These are phyloP conservation scores for Dipodascus geniculatus DNA, from an alignment of 805 yeast genomes.

Conservation along the genomic window DNA sequence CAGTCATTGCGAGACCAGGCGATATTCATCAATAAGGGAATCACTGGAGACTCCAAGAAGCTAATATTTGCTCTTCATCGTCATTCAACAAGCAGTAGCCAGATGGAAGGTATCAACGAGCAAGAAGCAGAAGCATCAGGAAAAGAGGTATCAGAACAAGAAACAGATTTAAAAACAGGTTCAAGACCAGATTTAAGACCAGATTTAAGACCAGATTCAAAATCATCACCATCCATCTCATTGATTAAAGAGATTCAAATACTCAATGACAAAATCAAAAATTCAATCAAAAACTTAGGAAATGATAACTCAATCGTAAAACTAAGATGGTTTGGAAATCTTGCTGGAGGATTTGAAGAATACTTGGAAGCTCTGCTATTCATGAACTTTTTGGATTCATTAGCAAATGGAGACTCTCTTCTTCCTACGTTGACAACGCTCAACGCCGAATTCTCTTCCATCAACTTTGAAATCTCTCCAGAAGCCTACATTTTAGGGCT, in stretches of 20 bases:
- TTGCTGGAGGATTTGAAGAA: background rate
- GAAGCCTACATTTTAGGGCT: background rate
- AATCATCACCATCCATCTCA: too few relatives aligned
- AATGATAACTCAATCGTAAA: background rate
- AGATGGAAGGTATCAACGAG: background rate
- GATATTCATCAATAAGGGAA: background rate
- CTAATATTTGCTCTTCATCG: background rate
- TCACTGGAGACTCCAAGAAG: background rate
- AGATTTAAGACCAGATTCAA: too few relatives aligned
- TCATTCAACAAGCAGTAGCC: background rate
- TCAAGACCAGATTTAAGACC: background rate
- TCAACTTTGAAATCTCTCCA: background rate
- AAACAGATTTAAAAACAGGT: too few relatives aligned
- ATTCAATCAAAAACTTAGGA: background rate
- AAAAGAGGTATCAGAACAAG: background rate
- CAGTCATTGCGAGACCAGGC: background rate
- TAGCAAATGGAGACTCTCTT: background rate
- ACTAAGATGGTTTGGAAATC: background rate
- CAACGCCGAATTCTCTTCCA: background rate
- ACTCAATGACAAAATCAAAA: too few relatives aligned
- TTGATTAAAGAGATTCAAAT: too few relatives aligned
- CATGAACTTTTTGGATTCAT: background rate
- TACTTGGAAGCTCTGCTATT: background rate
- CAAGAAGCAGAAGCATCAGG: background rate
- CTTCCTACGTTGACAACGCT: background rate